Conservation (phyloP, 768 basidiomycete species). For the Collybiopsis confluens region DNA sequence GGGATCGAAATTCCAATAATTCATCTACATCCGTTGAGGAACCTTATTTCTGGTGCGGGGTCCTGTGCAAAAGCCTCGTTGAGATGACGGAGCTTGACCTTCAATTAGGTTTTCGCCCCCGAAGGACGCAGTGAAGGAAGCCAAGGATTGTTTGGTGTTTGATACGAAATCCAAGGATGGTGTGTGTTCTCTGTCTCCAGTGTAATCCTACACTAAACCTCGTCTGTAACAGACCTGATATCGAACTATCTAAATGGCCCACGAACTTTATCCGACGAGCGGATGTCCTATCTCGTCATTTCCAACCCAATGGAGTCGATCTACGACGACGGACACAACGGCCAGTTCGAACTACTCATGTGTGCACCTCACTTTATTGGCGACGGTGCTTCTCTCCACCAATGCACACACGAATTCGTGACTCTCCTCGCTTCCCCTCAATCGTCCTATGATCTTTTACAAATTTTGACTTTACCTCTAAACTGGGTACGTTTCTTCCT, state of each 20-base stretch:
- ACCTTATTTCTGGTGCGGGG: slow-evolving; percentile 1
- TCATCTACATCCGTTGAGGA: not conserved
- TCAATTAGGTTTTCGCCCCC: slow-evolving; percentile 38
- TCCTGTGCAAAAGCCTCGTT: too few relatives aligned
- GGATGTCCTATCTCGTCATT: slow-evolving; percentile 47
- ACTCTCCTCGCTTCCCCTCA: slow-evolving; percentile 26
- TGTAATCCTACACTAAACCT: not conserved
- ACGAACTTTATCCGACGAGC: slow-evolving; percentile 47
- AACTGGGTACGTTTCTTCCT: slow-evolving; percentile 18
- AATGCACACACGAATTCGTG: slow-evolving; percentile 62
- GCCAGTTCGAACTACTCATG: slow-evolving; percentile 42
- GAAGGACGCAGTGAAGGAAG: slow-evolving; percentile 35
- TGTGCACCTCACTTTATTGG: slow-evolving; percentile 64
- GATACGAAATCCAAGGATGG: slow-evolving; percentile 38
- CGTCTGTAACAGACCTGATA: slow-evolving; percentile 36
- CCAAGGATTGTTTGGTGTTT: slow-evolving; percentile 36
- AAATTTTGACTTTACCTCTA: slow-evolving; percentile 11
- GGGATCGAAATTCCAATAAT: slow-evolving; percentile 16
- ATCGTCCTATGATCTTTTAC: slow-evolving; percentile 18
- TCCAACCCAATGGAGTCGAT: slow-evolving; percentile 10
- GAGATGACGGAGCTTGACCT: not conserved
- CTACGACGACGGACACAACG: slow-evolving; percentile 8
- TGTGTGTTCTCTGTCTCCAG: slow-evolving; percentile 10
- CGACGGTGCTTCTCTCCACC: slow-evolving; percentile 65
- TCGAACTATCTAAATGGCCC: slow-evolving; percentile 58